Base-by-base conservation (phyloP, 768 basidiomycete species). In the Trametes maxima region DNA sequence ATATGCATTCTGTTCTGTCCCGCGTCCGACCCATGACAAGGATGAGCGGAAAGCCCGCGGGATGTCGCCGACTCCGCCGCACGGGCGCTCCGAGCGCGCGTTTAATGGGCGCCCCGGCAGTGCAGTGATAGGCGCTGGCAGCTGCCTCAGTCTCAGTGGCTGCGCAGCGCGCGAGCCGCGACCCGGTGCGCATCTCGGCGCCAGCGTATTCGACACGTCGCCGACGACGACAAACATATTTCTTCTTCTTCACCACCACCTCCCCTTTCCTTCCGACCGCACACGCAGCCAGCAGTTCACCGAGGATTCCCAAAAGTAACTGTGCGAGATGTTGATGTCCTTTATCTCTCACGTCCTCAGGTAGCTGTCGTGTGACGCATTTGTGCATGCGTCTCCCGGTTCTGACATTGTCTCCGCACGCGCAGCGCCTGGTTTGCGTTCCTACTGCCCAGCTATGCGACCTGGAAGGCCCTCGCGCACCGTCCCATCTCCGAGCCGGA, bases 401-500 rank as follows among this genome's bases (percentile, higher is more conserved):
- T 48, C 62, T 55, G 57, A 49, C 43, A 55, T 59, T 53, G 59
- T 21, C 4, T 33, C 44, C 12, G 12, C 36, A 8, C 45, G 36
- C 0, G 51, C 69, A 88, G 87, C 69, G 86, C 86, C 50, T 90
- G 86, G 86, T 88, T 90, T 64, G 85, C 84, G 0, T 86, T 88
- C 69, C 75, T 85, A 0, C 74, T 89, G 5, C 89, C 89, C 0
- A 79, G 77, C 62, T 90, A 82, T 65, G 74, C 80, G 2, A 89
- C 88, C 10, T 88, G 81, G 80, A 89, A 91, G 72, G 84, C 85
- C 12, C 74, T 90, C 33, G 78, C 82, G 0, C 82, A 79, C 53
- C 76, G 79, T 48, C 83, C 85, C 12, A 60, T 81, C 69, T 66
- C 75, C 36, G 84, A 85, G 68, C 74, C 77, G 28, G 80, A 85